Evolutionary conservation across 306 rosid genomes (phyloP).

Genomic region (Trifolium repens): DNA sequence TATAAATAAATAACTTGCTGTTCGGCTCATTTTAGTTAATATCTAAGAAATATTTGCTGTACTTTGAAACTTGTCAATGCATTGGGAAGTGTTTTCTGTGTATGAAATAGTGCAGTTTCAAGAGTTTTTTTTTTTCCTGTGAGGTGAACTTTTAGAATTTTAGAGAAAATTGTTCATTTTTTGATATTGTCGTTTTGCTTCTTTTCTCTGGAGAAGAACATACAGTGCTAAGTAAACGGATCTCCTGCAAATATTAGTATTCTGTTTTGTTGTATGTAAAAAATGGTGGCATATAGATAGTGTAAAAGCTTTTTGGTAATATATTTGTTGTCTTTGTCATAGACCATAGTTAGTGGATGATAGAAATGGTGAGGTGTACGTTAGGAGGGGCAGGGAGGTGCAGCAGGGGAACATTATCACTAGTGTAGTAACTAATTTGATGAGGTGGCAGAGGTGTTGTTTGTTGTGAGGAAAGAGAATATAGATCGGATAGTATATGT

Average conservation of each 20-base stretch:
- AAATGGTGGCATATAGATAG: not conserved
- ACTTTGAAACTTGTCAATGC: not conserved
- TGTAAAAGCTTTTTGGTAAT: not conserved
- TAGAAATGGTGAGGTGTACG: too few relatives aligned
- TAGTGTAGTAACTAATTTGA: too few relatives aligned
- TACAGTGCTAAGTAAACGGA: not conserved
- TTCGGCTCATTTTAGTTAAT: not conserved
- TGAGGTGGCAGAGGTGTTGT: too few relatives aligned
- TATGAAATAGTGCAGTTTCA: not conserved
- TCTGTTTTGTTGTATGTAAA: not conserved
- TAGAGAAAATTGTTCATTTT: not conserved
- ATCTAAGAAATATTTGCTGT: constrained; percentile 1
- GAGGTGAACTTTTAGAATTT: not conserved
- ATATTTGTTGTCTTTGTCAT: not conserved
- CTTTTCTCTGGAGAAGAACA: not conserved
- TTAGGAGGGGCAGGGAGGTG: too few relatives aligned
- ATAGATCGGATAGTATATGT: too few relatives aligned
- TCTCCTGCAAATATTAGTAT: not conserved
- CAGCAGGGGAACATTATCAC: too few relatives aligned
- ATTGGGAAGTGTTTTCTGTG: not conserved
- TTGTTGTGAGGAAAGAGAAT: too few relatives aligned
- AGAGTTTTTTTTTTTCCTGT: not conserved
- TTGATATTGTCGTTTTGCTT: not conserved
- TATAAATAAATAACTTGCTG: not conserved
- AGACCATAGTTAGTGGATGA: constrained; percentile 42